Evolutionary conservation across 164 flowering plant species (phyloP), one percentile per base, ranked within the genome.

Genomic region (Cinnamomum chago): DNA sequence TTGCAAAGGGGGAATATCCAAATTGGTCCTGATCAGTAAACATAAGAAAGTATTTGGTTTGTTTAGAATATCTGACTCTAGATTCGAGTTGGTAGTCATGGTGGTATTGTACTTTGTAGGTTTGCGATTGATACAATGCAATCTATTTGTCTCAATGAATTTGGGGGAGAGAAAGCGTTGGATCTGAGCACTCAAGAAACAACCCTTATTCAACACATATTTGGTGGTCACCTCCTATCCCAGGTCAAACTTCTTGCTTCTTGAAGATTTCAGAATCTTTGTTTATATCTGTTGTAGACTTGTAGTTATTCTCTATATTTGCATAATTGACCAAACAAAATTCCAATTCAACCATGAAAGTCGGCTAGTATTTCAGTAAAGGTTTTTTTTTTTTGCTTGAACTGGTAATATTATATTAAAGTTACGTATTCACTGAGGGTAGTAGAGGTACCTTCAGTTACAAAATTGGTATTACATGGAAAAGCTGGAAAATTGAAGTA

Each of bases 101-200:
- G 27, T 74, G 11, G 13, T 50, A 14, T 65, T 67, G 62, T 28
- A 27, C 35, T 50, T 28, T 74, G 23, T 72, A 95, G 99, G 90
- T 89, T 92, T 88, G 98, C 93, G 30, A 87, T 95, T 79, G 99
- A 93, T 75, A 93, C 89, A 51, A 95, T 95, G 99, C 99, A 95
- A 76, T 89, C 98, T 17, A 89, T 86, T 30, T 93, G 96, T 82
- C 98, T 95, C 74, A 94, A 91, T 79, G 94, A 95, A 81, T 92
- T 87, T 83, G 99, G 99, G 71, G 99, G 99, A 76, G 99, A 95
- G 83, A 93, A 89, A 76, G 86, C 82, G 40, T 77, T 93, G 40
- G 85, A 82, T 84, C 86, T 90, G 35, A 82, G 85, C 64, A 80
- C 87, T 68, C 95, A 88, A 79, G 97, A 92, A 84, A 93, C 99